These are phyloP conservation scores for Sclerotinia trifoliorum DNA, from an alignment of 2,329 filamentous ascomycete species.

Conservation along the genomic window DNA sequence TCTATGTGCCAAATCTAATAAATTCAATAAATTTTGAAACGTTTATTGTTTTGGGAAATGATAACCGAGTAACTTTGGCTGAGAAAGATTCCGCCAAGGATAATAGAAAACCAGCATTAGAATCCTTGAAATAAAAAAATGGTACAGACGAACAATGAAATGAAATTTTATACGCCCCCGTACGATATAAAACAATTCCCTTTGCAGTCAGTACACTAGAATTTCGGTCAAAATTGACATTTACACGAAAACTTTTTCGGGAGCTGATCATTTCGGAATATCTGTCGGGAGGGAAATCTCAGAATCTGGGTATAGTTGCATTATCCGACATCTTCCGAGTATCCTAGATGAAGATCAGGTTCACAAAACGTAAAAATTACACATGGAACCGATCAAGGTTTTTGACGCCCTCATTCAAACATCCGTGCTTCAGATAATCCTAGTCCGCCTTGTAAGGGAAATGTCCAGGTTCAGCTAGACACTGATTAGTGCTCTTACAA, in stretches of 20 bases:
- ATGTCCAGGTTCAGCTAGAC: not conserved
- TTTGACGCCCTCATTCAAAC: not conserved
- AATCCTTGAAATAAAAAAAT: not conserved
- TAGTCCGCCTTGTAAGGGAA: not conserved
- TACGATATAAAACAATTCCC: not conserved
- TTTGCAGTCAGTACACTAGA: not conserved
- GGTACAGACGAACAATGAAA: not conserved
- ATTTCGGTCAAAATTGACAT: not conserved
- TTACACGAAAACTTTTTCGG: not conserved
- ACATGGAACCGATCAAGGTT: not conserved
- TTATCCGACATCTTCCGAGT: not conserved
- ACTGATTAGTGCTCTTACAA: not conserved
- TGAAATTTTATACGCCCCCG: not conserved
- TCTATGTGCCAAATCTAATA: not conserved
- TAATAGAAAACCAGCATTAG: not conserved
- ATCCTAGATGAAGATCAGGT: too few species aligned
- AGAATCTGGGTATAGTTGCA: not conserved
- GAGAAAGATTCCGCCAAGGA: not conserved
- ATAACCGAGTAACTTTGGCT: not conserved
- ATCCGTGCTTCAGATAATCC: not conserved
- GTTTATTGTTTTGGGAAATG: not conserved
- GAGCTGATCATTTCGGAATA: not conserved
- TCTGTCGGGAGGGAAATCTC: not conserved
- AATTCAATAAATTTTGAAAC: not conserved
- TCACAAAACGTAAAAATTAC: not conserved